phyloP scores from a whole-genome alignment of 192 early-diverging fungal genomes.

The Cetraspora pellucida region DNA sequence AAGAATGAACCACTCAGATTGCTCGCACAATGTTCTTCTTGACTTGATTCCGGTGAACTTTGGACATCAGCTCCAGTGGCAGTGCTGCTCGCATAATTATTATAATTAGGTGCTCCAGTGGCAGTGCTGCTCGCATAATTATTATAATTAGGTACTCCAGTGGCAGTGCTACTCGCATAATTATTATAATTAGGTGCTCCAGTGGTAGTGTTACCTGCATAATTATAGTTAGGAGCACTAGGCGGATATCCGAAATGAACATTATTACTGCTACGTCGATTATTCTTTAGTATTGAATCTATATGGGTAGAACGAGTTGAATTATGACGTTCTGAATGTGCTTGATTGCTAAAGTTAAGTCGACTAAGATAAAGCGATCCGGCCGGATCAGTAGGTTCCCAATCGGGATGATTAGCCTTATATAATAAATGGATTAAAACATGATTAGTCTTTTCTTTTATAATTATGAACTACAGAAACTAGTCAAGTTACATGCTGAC shows the following conservation, averaged over 20 bases:
- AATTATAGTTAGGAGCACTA: constrained; percentile 5
- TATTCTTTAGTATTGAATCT: constrained; percentile 21
- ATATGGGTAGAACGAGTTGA: not conserved
- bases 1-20: constrained; percentile 40
- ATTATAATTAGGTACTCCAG: no score
- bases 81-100: no score
- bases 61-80: no score
- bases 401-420: constrained; percentile 88
- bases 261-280: constrained; percentile 4
- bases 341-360: constrained; percentile 54
- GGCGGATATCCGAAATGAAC: constrained; percentile 22
- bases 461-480: not conserved
- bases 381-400: constrained; percentile 82
- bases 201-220: not conserved
- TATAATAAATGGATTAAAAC: constrained; percentile 1
- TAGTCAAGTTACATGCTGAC: constrained; percentile 39
- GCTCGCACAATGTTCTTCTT: constrained; percentile 22
- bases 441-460: not conserved
- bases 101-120: no score
- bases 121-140: no score
- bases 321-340: constrained; percentile 5
- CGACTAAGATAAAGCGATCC: constrained; percentile 80
- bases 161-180: not conserved
- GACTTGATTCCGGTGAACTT: constrained; percentile 6
- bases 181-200: not conserved